phyloP scores from a whole-genome alignment of 2,329 filamentous ascomycete genomes.

The Pleoardoris graminearum region DNA sequence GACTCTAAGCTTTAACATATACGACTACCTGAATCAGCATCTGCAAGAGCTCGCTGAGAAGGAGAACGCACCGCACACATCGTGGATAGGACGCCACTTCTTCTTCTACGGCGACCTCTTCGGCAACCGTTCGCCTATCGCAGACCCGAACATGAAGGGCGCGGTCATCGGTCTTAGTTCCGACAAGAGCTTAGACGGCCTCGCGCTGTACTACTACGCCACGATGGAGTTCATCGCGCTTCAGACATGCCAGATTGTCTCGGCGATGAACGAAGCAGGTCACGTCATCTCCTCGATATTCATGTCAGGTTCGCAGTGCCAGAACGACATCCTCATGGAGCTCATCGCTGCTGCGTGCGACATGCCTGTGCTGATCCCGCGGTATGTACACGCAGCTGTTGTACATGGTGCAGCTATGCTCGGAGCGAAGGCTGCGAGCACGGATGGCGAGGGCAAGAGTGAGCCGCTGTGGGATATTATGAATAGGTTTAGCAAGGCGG shows the following conservation, averaged over 20 bases:
- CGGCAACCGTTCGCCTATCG: slow-evolving; percentile 92
- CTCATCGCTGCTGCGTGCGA: slow-evolving; percentile 87
- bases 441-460: slow-evolving; percentile 73
- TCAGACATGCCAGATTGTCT: slow-evolving; percentile 93
- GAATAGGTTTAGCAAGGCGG: slow-evolving; percentile 95
- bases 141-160: slow-evolving; percentile 91
- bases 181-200: slow-evolving; percentile 83
- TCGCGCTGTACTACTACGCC: slow-evolving; percentile 90
- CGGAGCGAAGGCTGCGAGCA: slow-evolving; percentile 92
- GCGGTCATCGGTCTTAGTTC: slow-evolving; percentile 83
- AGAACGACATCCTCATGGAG: slow-evolving; percentile 89
- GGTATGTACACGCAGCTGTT: slow-evolving; percentile 92
- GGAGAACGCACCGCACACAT: slow-evolving; percentile 71
- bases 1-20: slow-evolving; percentile 84
- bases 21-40: slow-evolving; percentile 91
- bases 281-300: slow-evolving; percentile 92
- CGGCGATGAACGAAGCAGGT: slow-evolving; percentile 88
- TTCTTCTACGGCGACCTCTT: slow-evolving; percentile 99
- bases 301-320: slow-evolving; percentile 98
- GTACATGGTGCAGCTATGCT: slow-evolving; percentile 99
- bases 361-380: slow-evolving; percentile 91
- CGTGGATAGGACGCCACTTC: slow-evolving; percentile 87
- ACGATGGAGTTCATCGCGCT: slow-evolving; percentile 98
- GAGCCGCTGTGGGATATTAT: slow-evolving; percentile 95
- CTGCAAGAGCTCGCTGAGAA: slow-evolving; percentile 75